These are phyloP conservation scores for Penicillium olsonii DNA, from an alignment of 2,329 filamentous ascomycete species.

Conservation along the genomic window DNA sequence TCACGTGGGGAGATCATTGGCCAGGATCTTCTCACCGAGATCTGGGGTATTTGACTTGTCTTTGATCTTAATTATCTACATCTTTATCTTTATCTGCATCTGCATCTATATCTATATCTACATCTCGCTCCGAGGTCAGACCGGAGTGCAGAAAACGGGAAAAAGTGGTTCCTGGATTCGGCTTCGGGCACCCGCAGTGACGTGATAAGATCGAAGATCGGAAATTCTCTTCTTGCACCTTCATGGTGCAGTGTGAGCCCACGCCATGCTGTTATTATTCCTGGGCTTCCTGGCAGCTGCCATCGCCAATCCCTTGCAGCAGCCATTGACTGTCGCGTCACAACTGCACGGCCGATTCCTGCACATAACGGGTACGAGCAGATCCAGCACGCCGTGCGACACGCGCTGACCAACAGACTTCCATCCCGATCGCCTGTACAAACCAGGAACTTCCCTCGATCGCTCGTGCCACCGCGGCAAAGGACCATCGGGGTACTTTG, in stretches of 20 bases:
- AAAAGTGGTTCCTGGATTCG: no score
- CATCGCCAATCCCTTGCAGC: constrained; percentile 17
- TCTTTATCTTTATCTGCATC: no score
- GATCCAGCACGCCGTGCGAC: not conserved
- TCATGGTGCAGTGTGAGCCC: not conserved
- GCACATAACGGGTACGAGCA: constrained; percentile 37
- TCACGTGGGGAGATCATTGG: not conserved
- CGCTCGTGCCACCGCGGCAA: constrained; percentile 74
- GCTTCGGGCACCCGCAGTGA: no score
- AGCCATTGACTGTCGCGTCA: constrained; percentile 11
- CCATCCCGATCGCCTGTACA: constrained; percentile 88
- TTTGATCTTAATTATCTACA: no score
- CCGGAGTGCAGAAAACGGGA: no score
- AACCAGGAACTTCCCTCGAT: constrained; percentile 70
- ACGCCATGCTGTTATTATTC: constrained; percentile 19
- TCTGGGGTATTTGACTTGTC: not conserved
- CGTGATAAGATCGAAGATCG: no score
- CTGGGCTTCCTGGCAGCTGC: constrained; percentile 16
- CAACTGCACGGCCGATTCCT: constrained; percentile 35
- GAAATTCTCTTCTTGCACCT: no score
- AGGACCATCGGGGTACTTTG: constrained; percentile 77
- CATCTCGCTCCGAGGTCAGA: no score
- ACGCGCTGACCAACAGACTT: constrained; percentile 63
- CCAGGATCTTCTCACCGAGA: not conserved
- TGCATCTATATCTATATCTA: no score